Percentiles rank a stretch among this genome's conserved stretches.
Evolutionary conservation across 345 rosid genomes (phyloP).

Genomic region (Punica granatum): DNA sequence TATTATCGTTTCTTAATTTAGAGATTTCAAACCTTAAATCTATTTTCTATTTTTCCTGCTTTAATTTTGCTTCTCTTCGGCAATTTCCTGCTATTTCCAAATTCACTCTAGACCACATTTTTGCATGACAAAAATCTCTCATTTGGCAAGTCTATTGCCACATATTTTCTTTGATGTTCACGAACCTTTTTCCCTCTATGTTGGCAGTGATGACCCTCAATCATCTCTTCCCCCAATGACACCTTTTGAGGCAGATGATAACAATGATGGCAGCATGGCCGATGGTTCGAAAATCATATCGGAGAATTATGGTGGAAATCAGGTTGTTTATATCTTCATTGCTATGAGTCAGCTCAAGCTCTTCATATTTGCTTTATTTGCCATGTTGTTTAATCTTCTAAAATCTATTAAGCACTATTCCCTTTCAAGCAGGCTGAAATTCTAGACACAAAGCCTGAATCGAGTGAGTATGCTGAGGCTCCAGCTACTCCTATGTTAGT

Average conservation of each 20-base stretch:
- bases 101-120: neutral
- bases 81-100: too few species aligned
- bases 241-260: slow-evolving; percentile 23
- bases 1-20: too few species aligned
- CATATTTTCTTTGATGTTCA: neutral
- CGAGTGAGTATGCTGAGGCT: slow-evolving; percentile 69
- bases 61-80: too few species aligned
- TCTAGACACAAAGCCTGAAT: slow-evolving; percentile 37
- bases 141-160: neutral
- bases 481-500: slow-evolving; percentile 86
- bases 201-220: slow-evolving; percentile 48
- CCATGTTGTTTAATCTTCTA: neutral
- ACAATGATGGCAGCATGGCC: slow-evolving; percentile 9
- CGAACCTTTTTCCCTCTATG: neutral
- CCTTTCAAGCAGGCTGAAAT: slow-evolving; percentile 42
- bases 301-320: slow-evolving; percentile 37
- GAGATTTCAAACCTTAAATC: too few species aligned
- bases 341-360: neutral
- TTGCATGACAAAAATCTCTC: slow-evolving; percentile 1
- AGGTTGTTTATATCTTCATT: slow-evolving; percentile 29
- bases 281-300: slow-evolving; percentile 34
- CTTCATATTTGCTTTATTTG: neutral
- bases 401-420: slow-evolving; percentile 7
- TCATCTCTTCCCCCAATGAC: slow-evolving; percentile 29
- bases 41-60: too few species aligned